Evolutionary conservation across 495 filamentous ascomycete genomes (phyloP), one percentile per base, ranked within the genome.

Genomic region (Hypoxylon perforatum): DNA sequence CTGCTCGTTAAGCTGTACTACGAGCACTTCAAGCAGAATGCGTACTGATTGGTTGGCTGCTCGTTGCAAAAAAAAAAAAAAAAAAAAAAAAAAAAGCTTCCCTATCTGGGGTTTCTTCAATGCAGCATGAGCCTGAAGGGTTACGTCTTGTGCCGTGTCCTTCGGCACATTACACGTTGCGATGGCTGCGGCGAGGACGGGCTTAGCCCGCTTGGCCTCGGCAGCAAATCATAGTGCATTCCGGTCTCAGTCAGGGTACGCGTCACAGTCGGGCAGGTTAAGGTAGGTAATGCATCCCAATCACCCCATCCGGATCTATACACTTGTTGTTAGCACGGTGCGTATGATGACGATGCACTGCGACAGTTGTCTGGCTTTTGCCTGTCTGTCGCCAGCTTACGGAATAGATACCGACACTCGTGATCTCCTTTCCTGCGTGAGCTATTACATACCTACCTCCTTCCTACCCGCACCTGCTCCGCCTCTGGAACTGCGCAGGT

Each of bases 11-110:
- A 62, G 33, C 23, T 64, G 1, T 67, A 67, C 25, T 67, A 61
- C n/a, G 65, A 67, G 44, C 44, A 69, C 30, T 67, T 69, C 25
- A 64, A 55, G 54, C 54, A 38, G 23, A 30, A 61, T 35, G 60
- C 53, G 45, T 59, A 63, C 10, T 59, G 46, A 61, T 28, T 18
- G 60, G 30, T 0, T 36, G 17, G 8, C 17, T 42, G 39, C 25
- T 28, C 25, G 25, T 28, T 28, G 25, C 8, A 28, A 28, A 28
- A 8, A 28, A 28, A 28, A 28, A 28, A 28, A 8, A 8, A 28
- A 8, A n/a, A n/a, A 28, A 28, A 28, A 8, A 28, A 28, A 28
- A 28, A 28, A 28, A 8, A 8, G 8, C 3, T 8, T 28, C 8
- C 25, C 25, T 28, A 28, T 28, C 3, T 3, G 25, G 25, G 25